Base-by-base conservation (phyloP, 352 stramenopile genomes). In the Phytophthora nicotianae region DNA sequence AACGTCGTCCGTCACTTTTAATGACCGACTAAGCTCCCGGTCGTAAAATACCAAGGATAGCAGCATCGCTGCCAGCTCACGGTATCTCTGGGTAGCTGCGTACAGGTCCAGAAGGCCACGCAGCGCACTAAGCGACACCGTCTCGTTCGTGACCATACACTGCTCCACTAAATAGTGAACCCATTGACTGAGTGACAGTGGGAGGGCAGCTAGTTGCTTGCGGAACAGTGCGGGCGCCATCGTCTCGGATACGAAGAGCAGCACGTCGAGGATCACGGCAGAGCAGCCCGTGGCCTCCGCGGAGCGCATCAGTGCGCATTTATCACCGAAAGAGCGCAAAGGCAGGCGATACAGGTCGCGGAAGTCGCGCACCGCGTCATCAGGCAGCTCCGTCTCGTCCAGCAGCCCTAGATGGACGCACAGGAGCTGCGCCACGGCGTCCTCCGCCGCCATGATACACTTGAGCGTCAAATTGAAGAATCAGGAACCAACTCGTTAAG, bases 351-450 rank as follows among this genome's bases (percentile, higher is more conserved):
- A 89, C 19, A 91, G 55, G 40, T 89, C 79, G 11, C 79, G 77
- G 47, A 83, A 89, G 65, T 75, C 67, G 46, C 68, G 66, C 19
- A 83, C 51, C 5, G 19, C 38, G 17, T 47, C 32, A 8, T 5
- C 20, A 5, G 29, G 10, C 13, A 62, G 21, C 10, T 72, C 58
- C 3, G 14, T 29, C n/a, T 62, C 61, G 35, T 75, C 60, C 19
- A 77, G 68, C 7, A 97, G 84, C 4, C 82, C 91, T 17, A 94
- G 70, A 20, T 89, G 95, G 67, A 97, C 79, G 85, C 86, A 49
- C 88, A 98, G 68, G 35, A 97, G 74, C 75, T 93, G 63, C 72
- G 78, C 62, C 32, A 84, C 69, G 41, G 75, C 59, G 32, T 93
- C 66, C 37, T 90, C 60, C 5, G 78, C 62, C 27, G 50, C 32